Evolutionary conservation across 768 basidiomycete species (phyloP), one percentile per base, ranked within the genome.

Genomic region (Gymnopilus dilepis): DNA sequence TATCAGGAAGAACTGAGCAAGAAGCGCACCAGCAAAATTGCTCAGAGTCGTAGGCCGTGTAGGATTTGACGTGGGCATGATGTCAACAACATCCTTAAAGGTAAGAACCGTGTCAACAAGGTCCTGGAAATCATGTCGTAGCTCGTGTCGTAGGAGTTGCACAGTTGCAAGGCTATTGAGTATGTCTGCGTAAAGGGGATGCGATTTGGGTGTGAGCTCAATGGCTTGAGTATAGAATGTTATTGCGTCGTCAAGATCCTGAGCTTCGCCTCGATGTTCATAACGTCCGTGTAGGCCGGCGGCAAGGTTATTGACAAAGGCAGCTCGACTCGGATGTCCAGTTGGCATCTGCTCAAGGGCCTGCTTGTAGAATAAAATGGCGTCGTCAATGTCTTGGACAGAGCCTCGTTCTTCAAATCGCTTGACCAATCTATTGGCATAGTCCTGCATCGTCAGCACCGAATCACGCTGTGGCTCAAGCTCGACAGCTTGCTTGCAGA

Each of bases 241-340:
- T 21, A 57, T 45, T 12, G 42, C 28, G 19, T 57, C 56, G n/a
- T 64, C 55, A 9, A 65, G 51, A 24, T 59, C 60, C 3, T 21
- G 41, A 19, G 9, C 34, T n/a, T 22, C 13, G 31, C 64, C 64
- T 5, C 7, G 50, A 30, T 50, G 30, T 22, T 61, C 13, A 51
- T 61, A 65, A 9, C 34, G 45, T 1, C 21, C 31, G 1, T 6
- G 19, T 6, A 64, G 59, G 9, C 7, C 41, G 19, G 21, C 24
- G n/a, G 63, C 63, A 47, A 58, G 59, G 19, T 48, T 59, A 30
- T 28, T 50, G n/a, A 60, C 17, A 9, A 22, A 19, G 1, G 1
- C 6, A 12, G 51, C 3, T 9, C 15, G 19, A 9, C 11, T 8
- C 13, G 30, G n/a, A 19, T 34, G 9, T 21, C n/a, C 8, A 4